Conservation (phyloP, 257 asterid species). For the Handroanthus guayacan region DNA sequence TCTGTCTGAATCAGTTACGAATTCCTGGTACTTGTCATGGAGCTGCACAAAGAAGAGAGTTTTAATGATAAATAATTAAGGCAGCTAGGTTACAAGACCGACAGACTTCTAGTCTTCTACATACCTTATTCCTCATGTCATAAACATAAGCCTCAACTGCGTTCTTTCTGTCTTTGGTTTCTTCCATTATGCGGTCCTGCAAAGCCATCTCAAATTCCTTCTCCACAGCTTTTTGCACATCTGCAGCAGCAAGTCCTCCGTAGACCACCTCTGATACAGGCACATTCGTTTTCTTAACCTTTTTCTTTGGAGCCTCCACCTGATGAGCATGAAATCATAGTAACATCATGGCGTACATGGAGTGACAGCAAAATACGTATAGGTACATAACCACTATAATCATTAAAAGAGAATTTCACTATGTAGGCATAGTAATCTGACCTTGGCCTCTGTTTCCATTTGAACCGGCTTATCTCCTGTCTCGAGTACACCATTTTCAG, state of each 20-base stretch:
- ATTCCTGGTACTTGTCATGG: conserved; percentile 70
- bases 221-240: conserved; percentile 88
- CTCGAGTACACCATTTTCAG: conserved; percentile 76
- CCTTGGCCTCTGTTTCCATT: conserved; percentile 93
- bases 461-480: conserved; percentile 68
- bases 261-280: conserved; percentile 75
- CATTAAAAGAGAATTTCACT: neutral
- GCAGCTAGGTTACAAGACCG: neutral
- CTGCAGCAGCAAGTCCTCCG: conserved; percentile 75
- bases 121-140: conserved; percentile 92
- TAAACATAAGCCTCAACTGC: conserved; percentile 97
- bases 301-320: conserved; percentile 86
- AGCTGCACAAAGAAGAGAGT: conserved; percentile 59
- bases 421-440: conserved; percentile 30
- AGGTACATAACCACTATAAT: neutral
- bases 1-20: conserved; percentile 72
- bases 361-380: neutral
- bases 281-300: conserved; percentile 76
- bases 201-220: conserved; percentile 97
- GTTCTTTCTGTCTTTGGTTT: conserved; percentile 95
- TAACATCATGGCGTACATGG: neutral
- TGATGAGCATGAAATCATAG: conserved; percentile 34
- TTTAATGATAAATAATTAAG: neutral
- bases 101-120: neutral
- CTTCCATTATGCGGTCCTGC: conserved; percentile 99